Percentiles rank a stretch among this genome's conserved stretches.
phyloP scores from a whole-genome alignment of 495 filamentous ascomycete genomes.

The Ascobolus immersus region DNA sequence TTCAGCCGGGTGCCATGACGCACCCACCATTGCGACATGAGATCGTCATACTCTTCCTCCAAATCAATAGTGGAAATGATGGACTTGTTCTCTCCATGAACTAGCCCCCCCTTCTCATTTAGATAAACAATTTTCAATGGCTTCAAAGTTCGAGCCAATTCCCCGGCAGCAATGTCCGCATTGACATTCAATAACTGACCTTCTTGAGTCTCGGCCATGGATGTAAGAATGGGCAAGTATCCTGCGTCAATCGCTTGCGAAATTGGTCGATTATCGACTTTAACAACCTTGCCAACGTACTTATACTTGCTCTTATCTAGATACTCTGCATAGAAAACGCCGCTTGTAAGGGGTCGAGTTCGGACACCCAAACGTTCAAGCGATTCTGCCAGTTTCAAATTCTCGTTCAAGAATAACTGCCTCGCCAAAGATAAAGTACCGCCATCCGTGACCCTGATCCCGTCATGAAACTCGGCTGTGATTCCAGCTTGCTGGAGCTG shows the following conservation, averaged over 20 bases:
- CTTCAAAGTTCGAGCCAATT: constrained; percentile 67
- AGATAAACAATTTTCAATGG: constrained; percentile 96
- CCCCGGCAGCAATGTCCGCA: constrained; percentile 85
- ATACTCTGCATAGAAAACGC: constrained; percentile 87
- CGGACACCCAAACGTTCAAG: constrained; percentile 77
- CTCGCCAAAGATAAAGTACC: constrained; percentile 81
- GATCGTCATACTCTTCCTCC: constrained; percentile 83
- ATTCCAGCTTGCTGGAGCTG: constrained; percentile 78
- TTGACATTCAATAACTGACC: constrained; percentile 96
- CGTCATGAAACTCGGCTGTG: constrained; percentile 88
- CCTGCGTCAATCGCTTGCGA: constrained; percentile 77
- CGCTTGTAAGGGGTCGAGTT: constrained; percentile 72
- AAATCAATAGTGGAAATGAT: constrained; percentile 96
- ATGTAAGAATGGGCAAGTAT: constrained; percentile 82
- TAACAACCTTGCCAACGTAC: constrained; percentile 80
- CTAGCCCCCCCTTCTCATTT: constrained; percentile 88
- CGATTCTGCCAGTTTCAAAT: constrained; percentile 79
- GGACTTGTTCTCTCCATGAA: constrained; percentile 76
- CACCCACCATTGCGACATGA: constrained; percentile 93
- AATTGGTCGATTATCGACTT: constrained; percentile 75
- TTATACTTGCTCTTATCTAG: constrained; percentile 87
- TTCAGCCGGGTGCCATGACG: constrained; percentile 86
- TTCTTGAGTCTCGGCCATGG: constrained; percentile 82
- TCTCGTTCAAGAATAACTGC: constrained; percentile 84
- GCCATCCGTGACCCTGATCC: constrained; percentile 83